Evolutionary conservation across 176 grass and related monocot species (phyloP).

Genomic region (Carex parvula): DNA sequence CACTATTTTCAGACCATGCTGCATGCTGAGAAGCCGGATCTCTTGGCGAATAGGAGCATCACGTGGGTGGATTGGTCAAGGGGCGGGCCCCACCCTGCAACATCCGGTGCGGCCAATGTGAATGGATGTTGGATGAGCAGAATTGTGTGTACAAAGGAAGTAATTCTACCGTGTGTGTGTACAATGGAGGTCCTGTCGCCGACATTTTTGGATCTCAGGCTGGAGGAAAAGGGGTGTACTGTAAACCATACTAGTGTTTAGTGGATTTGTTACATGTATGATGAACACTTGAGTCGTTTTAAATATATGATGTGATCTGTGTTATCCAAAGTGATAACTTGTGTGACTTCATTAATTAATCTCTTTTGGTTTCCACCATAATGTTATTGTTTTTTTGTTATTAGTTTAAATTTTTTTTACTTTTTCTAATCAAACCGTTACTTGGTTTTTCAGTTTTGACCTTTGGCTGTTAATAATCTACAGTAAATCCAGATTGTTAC

Average conservation of each 20-base stretch:
- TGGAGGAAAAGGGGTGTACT: background rate
- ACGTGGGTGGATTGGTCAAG: conserved; percentile 87
- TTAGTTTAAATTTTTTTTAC: background rate
- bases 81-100: conserved; percentile 85
- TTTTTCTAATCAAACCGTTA: background rate
- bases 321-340: background rate
- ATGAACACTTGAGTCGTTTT: background rate
- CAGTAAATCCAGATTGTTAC: background rate
- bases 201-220: conserved; percentile 42
- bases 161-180: conserved; percentile 48
- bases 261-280: background rate
- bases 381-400: background rate
- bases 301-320: conserved; percentile 5
- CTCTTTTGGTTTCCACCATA: background rate
- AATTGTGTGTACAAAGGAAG: conserved; percentile 63
- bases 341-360: background rate
- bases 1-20: conserved; percentile 91
- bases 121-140: conserved; percentile 35
- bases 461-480: background rate
- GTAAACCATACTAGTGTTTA: background rate
- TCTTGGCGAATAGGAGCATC: conserved; percentile 71
- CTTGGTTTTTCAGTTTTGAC: background rate
- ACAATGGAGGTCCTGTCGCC: conserved; percentile 43
- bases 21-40: conserved; percentile 47
- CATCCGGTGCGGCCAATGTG: conserved; percentile 55